A percentile compares a stretch with the other conserved stretches of the same genome.
These are phyloP conservation scores for Lenwebbia sp. DNA, from an alignment of 345 rosid genomes.

Conservation along the genomic window DNA sequence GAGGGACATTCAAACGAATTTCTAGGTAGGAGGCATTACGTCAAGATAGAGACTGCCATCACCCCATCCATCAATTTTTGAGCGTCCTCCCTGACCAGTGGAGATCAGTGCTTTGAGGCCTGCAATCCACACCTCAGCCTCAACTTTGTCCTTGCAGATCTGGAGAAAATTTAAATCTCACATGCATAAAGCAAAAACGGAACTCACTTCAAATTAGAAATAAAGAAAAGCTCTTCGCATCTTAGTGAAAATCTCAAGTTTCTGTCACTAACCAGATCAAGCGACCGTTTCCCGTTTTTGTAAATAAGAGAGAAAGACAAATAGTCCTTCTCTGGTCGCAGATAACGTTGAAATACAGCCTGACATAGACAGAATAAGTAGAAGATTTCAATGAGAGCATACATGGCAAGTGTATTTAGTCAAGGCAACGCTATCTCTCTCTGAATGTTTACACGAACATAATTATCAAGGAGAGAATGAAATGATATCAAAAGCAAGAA, in stretches of 20 bases:
- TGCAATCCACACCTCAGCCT: conserved; percentile 90
- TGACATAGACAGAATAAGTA: conserved; percentile 16
- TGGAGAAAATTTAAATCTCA: conserved; percentile 15
- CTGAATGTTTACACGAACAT: background rate
- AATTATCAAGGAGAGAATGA: background rate
- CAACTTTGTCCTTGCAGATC: conserved; percentile 96
- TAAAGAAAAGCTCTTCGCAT: background rate
- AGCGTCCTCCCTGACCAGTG: conserved; percentile 76
- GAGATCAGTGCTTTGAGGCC: conserved; percentile 68
- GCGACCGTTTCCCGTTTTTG: conserved; percentile 75
- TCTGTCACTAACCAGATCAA: conserved; percentile 78
- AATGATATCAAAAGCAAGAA: background rate
- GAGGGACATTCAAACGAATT: background rate
- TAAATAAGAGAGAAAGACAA: conserved; percentile 83
- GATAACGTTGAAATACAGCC: conserved; percentile 85
- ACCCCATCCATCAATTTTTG: conserved; percentile 93
- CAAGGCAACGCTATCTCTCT: background rate
- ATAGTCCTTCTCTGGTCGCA: conserved; percentile 80
- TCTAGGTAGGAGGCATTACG: conserved; percentile 31
- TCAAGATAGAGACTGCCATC: conserved; percentile 77
- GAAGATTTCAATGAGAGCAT: background rate
- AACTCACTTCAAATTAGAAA: background rate
- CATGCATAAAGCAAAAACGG: background rate
- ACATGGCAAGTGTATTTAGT: background rate
- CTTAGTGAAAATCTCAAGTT: background rate